These are phyloP conservation scores for Penicillium nordicum DNA, from an alignment of 2,329 filamentous ascomycete genomes.

Conservation along the genomic window DNA sequence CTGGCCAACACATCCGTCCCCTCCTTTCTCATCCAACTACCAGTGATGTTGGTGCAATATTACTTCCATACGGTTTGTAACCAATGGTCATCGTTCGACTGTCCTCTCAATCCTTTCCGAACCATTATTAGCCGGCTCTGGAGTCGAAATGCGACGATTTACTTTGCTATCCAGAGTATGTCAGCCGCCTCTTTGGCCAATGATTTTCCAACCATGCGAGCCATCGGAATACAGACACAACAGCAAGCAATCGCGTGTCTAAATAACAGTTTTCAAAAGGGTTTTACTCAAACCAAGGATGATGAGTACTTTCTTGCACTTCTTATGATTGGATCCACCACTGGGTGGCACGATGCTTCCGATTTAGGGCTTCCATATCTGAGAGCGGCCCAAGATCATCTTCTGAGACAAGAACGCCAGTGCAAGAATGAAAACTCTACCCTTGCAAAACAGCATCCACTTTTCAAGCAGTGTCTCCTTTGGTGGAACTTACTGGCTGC, in stretches of 20 bases:
- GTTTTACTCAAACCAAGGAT: slow-evolving; percentile 17
- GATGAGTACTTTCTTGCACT: slow-evolving; percentile 23
- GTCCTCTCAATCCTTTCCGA: slow-evolving; percentile 22
- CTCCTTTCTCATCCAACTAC: slow-evolving; percentile 22
- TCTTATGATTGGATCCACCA: slow-evolving; percentile 23
- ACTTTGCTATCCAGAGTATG: slow-evolving; percentile 27
- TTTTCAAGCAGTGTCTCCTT: slow-evolving; percentile 22
- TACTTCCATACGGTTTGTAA: slow-evolving; percentile 25
- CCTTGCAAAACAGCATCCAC: slow-evolving; percentile 21
- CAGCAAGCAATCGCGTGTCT: slow-evolving; percentile 25
- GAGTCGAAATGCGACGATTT: slow-evolving; percentile 23
- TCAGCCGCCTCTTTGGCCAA: slow-evolving; percentile 24
- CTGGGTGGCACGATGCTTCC: slow-evolving; percentile 20
- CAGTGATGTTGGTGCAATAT: slow-evolving; percentile 23
- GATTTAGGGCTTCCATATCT: slow-evolving; percentile 21
- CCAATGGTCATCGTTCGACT: slow-evolving; percentile 25
- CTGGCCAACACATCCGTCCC: slow-evolving; percentile 17
- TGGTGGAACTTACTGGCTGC: slow-evolving; percentile 25
- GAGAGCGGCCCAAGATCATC: slow-evolving; percentile 22
- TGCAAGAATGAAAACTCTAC: slow-evolving; percentile 16
- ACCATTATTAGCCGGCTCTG: slow-evolving; percentile 21
- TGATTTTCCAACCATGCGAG: slow-evolving; percentile 22
- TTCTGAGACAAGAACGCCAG: slow-evolving; percentile 15
- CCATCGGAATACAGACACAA: slow-evolving; percentile 22
- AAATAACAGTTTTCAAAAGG: slow-evolving; percentile 14